A percentile compares a stretch with the other conserved stretches of the same genome.
Evolutionary conservation across 2,329 filamentous ascomycete genomes (phyloP).

Genomic region (Penicillium sp.): DNA sequence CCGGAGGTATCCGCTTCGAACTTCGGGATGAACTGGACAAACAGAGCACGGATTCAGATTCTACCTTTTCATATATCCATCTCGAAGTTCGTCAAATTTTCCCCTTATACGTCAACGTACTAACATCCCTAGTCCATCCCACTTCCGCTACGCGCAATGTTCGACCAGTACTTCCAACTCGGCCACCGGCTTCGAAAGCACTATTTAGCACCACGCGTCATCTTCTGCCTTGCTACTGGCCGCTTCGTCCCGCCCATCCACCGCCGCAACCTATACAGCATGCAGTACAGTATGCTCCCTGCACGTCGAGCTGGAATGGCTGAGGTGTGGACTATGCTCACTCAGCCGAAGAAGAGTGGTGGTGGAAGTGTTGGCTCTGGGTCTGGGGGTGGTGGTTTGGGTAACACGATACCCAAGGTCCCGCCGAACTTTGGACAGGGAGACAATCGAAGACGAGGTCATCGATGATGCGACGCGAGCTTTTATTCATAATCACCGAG

Average conservation of each 20-base stretch:
- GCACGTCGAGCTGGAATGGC: constrained; percentile 73
- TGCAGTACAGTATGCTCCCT: constrained; percentile 98
- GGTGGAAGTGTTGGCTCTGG: constrained; percentile 25
- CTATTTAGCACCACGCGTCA: constrained; percentile 84
- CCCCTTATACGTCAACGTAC: not conserved
- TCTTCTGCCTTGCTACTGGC: constrained; percentile 83
- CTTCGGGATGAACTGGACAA: constrained; percentile 68
- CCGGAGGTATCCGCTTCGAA: constrained; percentile 90
- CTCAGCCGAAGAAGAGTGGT: constrained; percentile 42
- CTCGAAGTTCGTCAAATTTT: constrained; percentile 63
- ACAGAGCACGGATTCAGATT: constrained; percentile 31
- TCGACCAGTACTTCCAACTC: constrained; percentile 95
- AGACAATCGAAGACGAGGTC: constrained; percentile 33
- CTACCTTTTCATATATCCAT: constrained; percentile 74
- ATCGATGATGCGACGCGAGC: constrained; percentile 26
- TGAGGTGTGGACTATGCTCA: constrained; percentile 80
- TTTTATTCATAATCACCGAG: constrained; percentile 2
- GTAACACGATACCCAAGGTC: constrained; percentile 33
- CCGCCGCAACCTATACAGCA: constrained; percentile 86
- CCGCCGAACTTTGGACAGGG: constrained; percentile 33
- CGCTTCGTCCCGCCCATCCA: constrained; percentile 94
- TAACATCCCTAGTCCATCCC: constrained; percentile 68
- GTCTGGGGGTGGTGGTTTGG: constrained; percentile 25
- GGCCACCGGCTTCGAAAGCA: constrained; percentile 89
- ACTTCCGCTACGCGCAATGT: constrained; percentile 87